Evolutionary conservation across 495 filamentous ascomycete genomes (phyloP).

Genomic region (Bacidia gigantensis): DNA sequence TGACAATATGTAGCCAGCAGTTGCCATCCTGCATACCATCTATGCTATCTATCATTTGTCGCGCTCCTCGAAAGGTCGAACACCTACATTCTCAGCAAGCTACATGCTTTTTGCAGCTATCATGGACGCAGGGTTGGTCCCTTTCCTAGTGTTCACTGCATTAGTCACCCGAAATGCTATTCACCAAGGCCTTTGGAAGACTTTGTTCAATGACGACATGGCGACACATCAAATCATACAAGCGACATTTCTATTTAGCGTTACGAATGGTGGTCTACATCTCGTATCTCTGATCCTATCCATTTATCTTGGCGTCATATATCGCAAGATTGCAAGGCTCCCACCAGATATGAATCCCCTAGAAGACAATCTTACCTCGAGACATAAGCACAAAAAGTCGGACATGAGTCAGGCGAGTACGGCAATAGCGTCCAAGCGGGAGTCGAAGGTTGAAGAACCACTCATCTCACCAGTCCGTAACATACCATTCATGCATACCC

Average conservation of each 20-base stretch:
- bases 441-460: slow-evolving; percentile 41
- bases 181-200: slow-evolving; percentile 42
- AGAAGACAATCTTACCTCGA: slow-evolving; percentile 71
- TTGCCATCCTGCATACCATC: slow-evolving; percentile 51
- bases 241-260: slow-evolving; percentile 48
- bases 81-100: slow-evolving; percentile 63
- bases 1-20: slow-evolving; percentile 40
- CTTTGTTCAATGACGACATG: slow-evolving; percentile 38
- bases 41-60: slow-evolving; percentile 71
- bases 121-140: slow-evolving; percentile 56
- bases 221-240: slow-evolving; percentile 42
- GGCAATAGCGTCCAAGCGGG: slow-evolving; percentile 28
- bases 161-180: slow-evolving; percentile 37
- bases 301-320: slow-evolving; percentile 56
- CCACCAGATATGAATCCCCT: slow-evolving; percentile 90
- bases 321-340: slow-evolving; percentile 63
- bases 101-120: slow-evolving; percentile 71
- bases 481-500: slow-evolving; percentile 65
- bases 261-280: slow-evolving; percentile 51
- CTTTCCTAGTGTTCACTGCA: slow-evolving; percentile 63
- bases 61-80: slow-evolving; percentile 49
- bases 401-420: slow-evolving; percentile 44
- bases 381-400: slow-evolving; percentile 65
- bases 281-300: slow-evolving; percentile 54
- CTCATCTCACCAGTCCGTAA: slow-evolving; percentile 43